A percentile compares a stretch with the other conserved stretches of the same genome.
Evolutionary conservation across 164 flowering plant genomes (phyloP).

Genomic region (Litsea cubeba): DNA sequence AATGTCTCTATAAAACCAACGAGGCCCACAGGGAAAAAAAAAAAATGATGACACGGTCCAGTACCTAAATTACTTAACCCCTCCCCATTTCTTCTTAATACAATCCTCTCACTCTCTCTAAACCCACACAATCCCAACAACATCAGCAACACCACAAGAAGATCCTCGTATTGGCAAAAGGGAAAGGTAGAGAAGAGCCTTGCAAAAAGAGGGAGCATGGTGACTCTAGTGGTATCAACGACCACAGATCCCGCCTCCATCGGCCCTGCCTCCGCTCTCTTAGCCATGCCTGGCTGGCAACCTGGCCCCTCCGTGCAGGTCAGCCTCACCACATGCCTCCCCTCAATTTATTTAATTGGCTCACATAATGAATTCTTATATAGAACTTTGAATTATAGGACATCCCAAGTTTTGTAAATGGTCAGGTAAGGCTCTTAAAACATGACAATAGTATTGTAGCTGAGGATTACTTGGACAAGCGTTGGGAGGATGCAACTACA

Average conservation of each 20-base stretch:
- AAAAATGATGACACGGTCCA: too few relatives aligned
- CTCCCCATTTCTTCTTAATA: too few relatives aligned
- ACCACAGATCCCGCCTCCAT: slow-evolving; percentile 76
- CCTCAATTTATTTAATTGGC: not conserved
- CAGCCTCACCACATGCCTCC: not conserved
- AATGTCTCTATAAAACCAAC: too few relatives aligned
- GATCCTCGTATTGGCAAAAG: too few relatives aligned
- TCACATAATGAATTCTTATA: too few relatives aligned
- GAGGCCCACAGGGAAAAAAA: too few relatives aligned
- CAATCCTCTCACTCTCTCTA: too few relatives aligned
- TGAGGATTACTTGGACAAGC: slow-evolving; percentile 71
- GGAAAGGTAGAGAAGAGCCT: too few relatives aligned
- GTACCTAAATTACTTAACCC: too few relatives aligned
- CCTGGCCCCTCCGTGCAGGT: slow-evolving; percentile 67
- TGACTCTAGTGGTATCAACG: slow-evolving; percentile 75
- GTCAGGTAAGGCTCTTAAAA: slow-evolving; percentile 52
- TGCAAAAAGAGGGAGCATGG: slow-evolving; percentile 24
- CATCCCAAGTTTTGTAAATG: slow-evolving; percentile 52
- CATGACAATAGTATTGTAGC: slow-evolving; percentile 59
- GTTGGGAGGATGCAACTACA: slow-evolving; percentile 77
- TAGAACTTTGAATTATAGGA: slow-evolving; percentile 18
- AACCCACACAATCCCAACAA: too few relatives aligned
- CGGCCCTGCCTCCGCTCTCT: slow-evolving; percentile 69
- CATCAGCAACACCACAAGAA: too few relatives aligned
- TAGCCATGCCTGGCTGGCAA: slow-evolving; percentile 82